A percentile compares a stretch with the other conserved stretches of the same genome.
These are phyloP conservation scores for Ilyonectria sp. DNA, from an alignment of 2,329 filamentous ascomycete genomes.

Conservation along the genomic window DNA sequence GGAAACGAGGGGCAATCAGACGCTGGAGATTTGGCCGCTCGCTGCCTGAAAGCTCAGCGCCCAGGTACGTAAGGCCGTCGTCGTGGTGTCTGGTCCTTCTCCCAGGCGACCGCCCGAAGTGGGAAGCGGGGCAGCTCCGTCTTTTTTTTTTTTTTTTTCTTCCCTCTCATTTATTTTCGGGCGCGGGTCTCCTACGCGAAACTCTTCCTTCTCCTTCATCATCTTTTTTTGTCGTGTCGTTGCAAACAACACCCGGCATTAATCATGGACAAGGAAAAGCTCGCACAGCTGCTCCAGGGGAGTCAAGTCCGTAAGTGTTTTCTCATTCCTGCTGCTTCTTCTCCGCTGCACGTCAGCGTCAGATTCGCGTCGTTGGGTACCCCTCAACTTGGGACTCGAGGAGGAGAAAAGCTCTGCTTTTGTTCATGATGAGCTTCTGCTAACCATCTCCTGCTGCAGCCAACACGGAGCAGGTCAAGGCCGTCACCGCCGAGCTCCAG, in stretches of 20 bases:
- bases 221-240: conserved; percentile 43
- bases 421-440: conserved; percentile 23
- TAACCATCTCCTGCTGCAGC: conserved; percentile 66
- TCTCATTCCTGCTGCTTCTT: conserved; percentile 8
- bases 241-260: conserved; percentile 38
- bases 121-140: conserved; percentile 35
- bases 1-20: conserved; percentile 16
- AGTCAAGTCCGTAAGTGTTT: conserved; percentile 84
- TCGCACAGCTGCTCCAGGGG: conserved; percentile 89
- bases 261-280: conserved; percentile 74
- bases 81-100: background rate
- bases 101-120: conserved; percentile 14
- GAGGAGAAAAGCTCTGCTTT: background rate
- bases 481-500: conserved; percentile 89
- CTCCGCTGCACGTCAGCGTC: conserved; percentile 10
- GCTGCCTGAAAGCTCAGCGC: conserved; percentile 12
- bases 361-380: conserved; percentile 2
- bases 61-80: conserved; percentile 13
- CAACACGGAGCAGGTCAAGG: conserved; percentile 90
- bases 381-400: background rate
- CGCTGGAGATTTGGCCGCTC: background rate
- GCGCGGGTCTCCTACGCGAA: conserved; percentile 19
- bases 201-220: conserved; percentile 30
- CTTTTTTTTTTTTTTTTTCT: conserved; percentile 29
- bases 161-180: conserved; percentile 23